phyloP scores from a whole-genome alignment of 805 yeast species.

The Komagataella pastoris region DNA sequence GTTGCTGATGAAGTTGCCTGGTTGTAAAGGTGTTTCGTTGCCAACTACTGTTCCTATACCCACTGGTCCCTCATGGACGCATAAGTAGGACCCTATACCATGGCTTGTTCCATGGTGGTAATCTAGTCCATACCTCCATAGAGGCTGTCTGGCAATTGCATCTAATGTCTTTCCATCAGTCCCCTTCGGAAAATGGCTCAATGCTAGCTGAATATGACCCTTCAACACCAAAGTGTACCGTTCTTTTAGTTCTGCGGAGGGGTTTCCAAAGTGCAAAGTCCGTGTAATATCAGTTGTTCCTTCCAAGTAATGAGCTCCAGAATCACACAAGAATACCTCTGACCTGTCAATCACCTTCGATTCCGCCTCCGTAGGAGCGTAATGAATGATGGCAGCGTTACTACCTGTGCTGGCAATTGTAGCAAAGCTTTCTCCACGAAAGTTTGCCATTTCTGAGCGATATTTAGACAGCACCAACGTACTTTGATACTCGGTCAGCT shows the following conservation, averaged over 20 bases:
- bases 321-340: constrained; percentile 40
- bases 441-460: constrained; percentile 36
- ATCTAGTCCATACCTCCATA: constrained; percentile 45
- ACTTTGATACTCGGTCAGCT: constrained; percentile 53
- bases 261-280: constrained; percentile 39
- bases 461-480: constrained; percentile 44
- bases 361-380: constrained; percentile 36
- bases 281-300: constrained; percentile 58
- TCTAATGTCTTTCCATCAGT: constrained; percentile 43
- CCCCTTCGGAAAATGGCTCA: constrained; percentile 37
- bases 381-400: constrained; percentile 69
- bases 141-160: constrained; percentile 41
- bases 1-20: constrained; percentile 72
- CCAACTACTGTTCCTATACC: constrained; percentile 29
- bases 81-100: constrained; percentile 48
- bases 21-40: constrained; percentile 33
- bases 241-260: constrained; percentile 28
- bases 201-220: constrained; percentile 38
- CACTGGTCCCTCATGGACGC: constrained; percentile 52
- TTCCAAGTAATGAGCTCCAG: constrained; percentile 48
- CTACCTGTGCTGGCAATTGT: constrained; percentile 69
- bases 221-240: constrained; percentile 46
- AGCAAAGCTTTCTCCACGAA: constrained; percentile 55
- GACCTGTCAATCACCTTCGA: constrained; percentile 37
- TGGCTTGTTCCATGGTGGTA: constrained; percentile 56